Base-by-base conservation (phyloP, 228 moss, liverwort and hornwort genomes). In the Sphagnum magellanicum region DNA sequence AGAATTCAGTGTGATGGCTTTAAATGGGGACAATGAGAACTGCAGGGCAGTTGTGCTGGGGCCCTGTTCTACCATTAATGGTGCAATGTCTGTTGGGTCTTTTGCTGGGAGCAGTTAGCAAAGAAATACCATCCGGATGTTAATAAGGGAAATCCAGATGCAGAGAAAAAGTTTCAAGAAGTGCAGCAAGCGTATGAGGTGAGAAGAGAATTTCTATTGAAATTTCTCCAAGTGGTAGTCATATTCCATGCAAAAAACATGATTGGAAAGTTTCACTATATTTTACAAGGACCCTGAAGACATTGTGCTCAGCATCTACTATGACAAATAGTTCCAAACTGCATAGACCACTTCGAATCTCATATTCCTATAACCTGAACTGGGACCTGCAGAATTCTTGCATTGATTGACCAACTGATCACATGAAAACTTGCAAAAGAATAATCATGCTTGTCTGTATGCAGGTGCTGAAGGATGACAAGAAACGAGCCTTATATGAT, bases 181-280 rank as follows among this genome's bases (percentile, higher is more conserved):
- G 88, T 93, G 60, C 91, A 91, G 64, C 91, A 93, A 75, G 96
- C 93, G 17, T 96, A 96, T 74, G 96, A 93, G 96, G 92, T 89
- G 52, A 60, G 73, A 32, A 32, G 3, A 32, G 3, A 2, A 32
- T 2, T 32, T 32, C 32, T 32, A 32, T 32, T 32, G 32, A 32
- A 32, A 32, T 3, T 32, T 32, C 32, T 32, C 2, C 32, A 32
- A 32, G 32, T 32, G 32, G 32, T 32, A 32, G 32, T 32, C 32
- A 32, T 32, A 32, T 32, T 32, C 32, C 32, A 32, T 32, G 32
- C 32, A 3, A 32, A 32, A 32, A 32, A 32, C 32, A 32, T 32
- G 32, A 32, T 32, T 32, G 32, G 32, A 32, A 32, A 32, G 32
- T 32, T 32, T 32, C 32, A 32, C 32, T 32, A 32, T 32, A 32